Percentiles rank a stretch among this genome's conserved stretches.
phyloP scores from a whole-genome alignment of 331 rosid species.

The Cydonia oblonga region DNA sequence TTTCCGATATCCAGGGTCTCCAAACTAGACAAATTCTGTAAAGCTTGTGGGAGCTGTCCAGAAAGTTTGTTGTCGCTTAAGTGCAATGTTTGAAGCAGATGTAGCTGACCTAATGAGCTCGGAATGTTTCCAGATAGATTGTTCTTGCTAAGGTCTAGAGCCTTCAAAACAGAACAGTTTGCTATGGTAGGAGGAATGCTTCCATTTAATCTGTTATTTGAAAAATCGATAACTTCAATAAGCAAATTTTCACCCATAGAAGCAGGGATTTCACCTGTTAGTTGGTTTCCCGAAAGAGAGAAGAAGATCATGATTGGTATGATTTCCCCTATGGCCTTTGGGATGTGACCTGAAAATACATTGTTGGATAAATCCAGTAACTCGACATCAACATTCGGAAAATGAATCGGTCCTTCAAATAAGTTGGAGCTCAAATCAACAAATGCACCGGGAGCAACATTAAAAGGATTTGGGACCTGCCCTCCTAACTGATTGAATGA shows the following conservation, averaged over 20 bases:
- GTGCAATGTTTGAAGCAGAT: slow-evolving; percentile 19
- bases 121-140: slow-evolving; percentile 21
- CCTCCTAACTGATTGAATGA: slow-evolving; percentile 23
- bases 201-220: slow-evolving; percentile 27
- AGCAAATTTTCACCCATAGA: neutral
- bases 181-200: slow-evolving; percentile 23
- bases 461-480: slow-evolving; percentile 18
- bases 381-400: neutral
- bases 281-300: slow-evolving; percentile 26
- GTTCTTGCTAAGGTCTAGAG: slow-evolving; percentile 20
- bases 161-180: slow-evolving; percentile 5
- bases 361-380: slow-evolving; percentile 31
- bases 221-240: slow-evolving; percentile 20
- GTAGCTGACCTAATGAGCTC: slow-evolving; percentile 14
- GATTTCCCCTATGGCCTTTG: slow-evolving; percentile 5
- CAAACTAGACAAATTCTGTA: slow-evolving; percentile 23
- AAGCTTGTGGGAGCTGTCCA: slow-evolving; percentile 21
- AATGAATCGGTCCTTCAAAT: slow-evolving; percentile 22
- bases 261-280: slow-evolving; percentile 28
- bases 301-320: slow-evolving; percentile 4
- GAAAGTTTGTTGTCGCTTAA: slow-evolving; percentile 20
- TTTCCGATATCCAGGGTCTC: slow-evolving; percentile 30
- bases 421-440: slow-evolving; percentile 28
- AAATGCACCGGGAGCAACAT: neutral
- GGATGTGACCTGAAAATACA: slow-evolving; percentile 24